These are phyloP conservation scores for Podospora didyma DNA, from an alignment of 495 filamentous ascomycete species.

Conservation along the genomic window DNA sequence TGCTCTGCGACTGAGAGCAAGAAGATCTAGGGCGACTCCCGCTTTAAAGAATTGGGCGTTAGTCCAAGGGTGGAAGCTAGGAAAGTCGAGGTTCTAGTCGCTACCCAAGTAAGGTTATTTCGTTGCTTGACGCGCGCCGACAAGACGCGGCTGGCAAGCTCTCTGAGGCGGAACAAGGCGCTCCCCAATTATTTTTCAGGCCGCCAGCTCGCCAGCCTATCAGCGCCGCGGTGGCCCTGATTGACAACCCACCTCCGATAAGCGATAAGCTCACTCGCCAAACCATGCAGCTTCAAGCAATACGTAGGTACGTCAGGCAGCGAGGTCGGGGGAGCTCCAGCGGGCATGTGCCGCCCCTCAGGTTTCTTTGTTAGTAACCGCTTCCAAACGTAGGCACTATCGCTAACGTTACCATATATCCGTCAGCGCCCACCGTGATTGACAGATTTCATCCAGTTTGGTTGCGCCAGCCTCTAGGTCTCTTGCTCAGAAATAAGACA, in stretches of 20 bases:
- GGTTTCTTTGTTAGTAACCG: not conserved
- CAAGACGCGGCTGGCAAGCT: slow-evolving; percentile 17
- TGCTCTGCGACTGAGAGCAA: slow-evolving; percentile 8
- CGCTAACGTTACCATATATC: not conserved
- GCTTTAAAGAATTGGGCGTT: too few relatives aligned
- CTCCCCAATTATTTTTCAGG: not conserved
- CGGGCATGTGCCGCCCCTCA: not conserved
- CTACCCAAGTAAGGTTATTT: too few relatives aligned
- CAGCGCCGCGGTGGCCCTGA: too few relatives aligned
- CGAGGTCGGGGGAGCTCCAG: not conserved
- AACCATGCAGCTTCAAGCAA: not conserved
- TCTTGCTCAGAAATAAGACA: not conserved
- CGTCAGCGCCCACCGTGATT: not conserved
- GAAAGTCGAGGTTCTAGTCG: slow-evolving; percentile 7
- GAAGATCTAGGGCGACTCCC: not conserved
- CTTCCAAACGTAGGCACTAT: not conserved
- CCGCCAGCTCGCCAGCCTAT: not conserved
- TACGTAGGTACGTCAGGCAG: too few relatives aligned
- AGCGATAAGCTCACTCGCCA: slow-evolving; percentile 2
- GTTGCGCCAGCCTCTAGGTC: not conserved
- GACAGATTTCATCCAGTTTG: not conserved
- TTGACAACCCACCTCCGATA: not conserved
- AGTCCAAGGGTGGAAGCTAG: not conserved
- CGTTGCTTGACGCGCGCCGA: slow-evolving; percentile 15
- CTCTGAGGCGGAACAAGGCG: not conserved